Evolutionary conservation across 1,139 yeast species (phyloP), one percentile per base, ranked within the genome.

Genomic region (Entelexis sorbosivorans): DNA sequence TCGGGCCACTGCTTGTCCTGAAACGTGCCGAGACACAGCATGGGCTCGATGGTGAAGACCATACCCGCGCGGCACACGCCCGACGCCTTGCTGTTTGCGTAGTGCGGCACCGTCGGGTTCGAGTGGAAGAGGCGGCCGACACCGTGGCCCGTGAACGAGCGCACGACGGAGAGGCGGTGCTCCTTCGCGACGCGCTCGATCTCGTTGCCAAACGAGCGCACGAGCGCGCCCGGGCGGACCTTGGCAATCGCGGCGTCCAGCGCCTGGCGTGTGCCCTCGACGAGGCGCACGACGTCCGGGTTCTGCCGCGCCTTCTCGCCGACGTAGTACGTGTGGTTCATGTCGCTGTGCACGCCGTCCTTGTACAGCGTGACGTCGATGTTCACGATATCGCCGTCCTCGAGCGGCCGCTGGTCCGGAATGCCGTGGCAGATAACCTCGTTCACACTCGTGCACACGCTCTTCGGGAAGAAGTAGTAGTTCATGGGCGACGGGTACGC

Each of bases 381-480:
- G 66, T 93, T 93, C 58, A 93, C 75, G 59, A 93, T 91, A 66
- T 93, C 99, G 50, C 99, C 98, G 61, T 91, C 97, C 65, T 86
- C 71, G 57, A 93, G 73, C 38, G 79, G 79, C 51, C 89, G 77
- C 69, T 84, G 76, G 67, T 93, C 98, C 26, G 98, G 98, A 54
- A 91, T 85, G 59, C 99, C 99, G 67, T 91, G 99, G 66, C 99
- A 91, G 56, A 91, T 85, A 54, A 88, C 81, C 70, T 91, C 98
- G 67, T 93, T 89, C 40, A 93, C 81, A 7, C 96, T 87, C 1
- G 96, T 87, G 70, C 98, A 93, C 44, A 87, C 77, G 32, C 94
- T 81, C 66, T 88, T 89, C 38, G 98, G 97, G 71, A 80, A 93
- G 67, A 87, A 85, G 71, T 83, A 91, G 70, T 93, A 93, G 71